Evolutionary conservation across 192 early-diverging fungal species (phyloP).

Genomic region (Entomortierella lignicola): DNA sequence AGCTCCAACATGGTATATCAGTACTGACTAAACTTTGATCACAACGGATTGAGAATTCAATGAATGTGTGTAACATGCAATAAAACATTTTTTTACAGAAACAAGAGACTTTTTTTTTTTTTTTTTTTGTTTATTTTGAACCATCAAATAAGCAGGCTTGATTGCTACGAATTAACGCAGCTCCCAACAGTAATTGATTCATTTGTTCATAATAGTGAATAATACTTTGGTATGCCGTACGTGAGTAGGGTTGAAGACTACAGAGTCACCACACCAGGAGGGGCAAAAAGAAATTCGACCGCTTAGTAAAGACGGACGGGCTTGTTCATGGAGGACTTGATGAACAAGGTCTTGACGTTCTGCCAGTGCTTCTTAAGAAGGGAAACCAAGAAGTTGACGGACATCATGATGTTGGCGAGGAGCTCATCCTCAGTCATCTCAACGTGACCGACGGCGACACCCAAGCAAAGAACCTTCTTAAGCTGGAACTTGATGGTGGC

Average conservation of each 20-base stretch:
- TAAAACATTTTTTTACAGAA: too few relatives aligned
- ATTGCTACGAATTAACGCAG: slow-evolving; percentile 55
- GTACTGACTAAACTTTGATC: too few relatives aligned
- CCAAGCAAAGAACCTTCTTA: slow-evolving; percentile 98
- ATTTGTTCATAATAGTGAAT: slow-evolving; percentile 37
- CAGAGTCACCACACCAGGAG: background rate
- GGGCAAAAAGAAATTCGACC: too few relatives aligned
- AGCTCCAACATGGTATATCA: too few relatives aligned
- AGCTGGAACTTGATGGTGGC: slow-evolving; percentile 99
- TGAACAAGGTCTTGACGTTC: slow-evolving; percentile 97
- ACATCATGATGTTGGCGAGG: slow-evolving; percentile 96
- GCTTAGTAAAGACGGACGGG: slow-evolving; percentile 88
- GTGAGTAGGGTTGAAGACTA: slow-evolving; percentile 5
- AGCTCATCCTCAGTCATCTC: slow-evolving; percentile 95
- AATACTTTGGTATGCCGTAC: slow-evolving; percentile 58
- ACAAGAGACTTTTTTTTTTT: slow-evolving; percentile 35
- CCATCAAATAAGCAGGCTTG: slow-evolving; percentile 59
- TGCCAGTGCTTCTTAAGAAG: slow-evolving; percentile 99
- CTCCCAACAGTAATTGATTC: slow-evolving; percentile 57
- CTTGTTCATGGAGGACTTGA: slow-evolving; percentile 98
- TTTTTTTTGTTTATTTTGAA: slow-evolving; percentile 53
- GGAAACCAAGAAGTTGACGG: slow-evolving; percentile 98
- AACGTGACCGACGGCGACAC: slow-evolving; percentile 96
- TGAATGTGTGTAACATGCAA: too few relatives aligned
- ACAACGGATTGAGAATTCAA: too few relatives aligned